Evolutionary conservation across 2,329 filamentous ascomycete genomes (phyloP).

Genomic region (Teratosphaeria pseudoeucalypti): DNA sequence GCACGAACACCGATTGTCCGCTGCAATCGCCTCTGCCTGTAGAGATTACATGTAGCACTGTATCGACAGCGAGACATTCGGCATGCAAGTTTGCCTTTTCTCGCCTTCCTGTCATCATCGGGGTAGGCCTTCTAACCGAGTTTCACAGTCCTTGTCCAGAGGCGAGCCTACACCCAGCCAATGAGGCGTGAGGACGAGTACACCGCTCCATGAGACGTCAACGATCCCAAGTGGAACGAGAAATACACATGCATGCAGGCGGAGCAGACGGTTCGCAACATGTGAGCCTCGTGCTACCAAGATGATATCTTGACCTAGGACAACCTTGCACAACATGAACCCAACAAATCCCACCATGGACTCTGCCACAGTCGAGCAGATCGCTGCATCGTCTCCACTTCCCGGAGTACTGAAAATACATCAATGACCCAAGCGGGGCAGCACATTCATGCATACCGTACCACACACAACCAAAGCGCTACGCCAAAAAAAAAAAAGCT

Average conservation of each 20-base stretch:
- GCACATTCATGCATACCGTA: neutral
- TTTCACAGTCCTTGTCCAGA: neutral
- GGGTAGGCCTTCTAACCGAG: neutral
- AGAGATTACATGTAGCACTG: neutral
- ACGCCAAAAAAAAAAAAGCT: neutral
- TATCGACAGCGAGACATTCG: neutral
- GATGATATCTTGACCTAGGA: neutral
- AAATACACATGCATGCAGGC: neutral
- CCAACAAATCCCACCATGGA: neutral
- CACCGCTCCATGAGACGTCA: neutral
- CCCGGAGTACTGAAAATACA: neutral
- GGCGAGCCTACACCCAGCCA: neutral
- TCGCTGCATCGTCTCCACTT: neutral
- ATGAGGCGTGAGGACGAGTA: neutral
- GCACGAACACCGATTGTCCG: neutral
- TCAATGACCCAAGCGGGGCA: neutral
- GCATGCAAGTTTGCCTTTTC: neutral
- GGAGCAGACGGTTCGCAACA: neutral
- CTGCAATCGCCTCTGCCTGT: neutral
- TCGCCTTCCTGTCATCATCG: neutral
- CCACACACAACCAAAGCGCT: neutral
- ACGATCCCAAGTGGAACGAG: neutral
- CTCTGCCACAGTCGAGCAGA: neutral
- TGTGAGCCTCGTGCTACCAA: neutral
- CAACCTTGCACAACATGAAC: neutral